Evolutionary conservation across 1,284 basidiomycete species (phyloP).

Genomic region (Cutaneotrichosporon arboriforme): DNA sequence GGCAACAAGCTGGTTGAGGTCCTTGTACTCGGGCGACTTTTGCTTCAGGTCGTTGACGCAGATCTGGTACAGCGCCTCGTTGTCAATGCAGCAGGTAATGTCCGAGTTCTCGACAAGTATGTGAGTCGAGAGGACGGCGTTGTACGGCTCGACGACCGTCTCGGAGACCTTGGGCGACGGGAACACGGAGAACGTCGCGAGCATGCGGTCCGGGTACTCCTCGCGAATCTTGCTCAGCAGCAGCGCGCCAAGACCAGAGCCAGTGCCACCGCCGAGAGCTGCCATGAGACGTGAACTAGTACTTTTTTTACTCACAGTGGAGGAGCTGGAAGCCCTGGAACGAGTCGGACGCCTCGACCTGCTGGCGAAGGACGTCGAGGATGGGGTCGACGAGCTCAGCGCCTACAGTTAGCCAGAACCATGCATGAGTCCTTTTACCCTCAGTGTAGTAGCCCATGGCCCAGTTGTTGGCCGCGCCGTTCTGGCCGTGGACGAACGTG

Average conservation of each 20-base stretch:
- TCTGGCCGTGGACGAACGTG: conserved; percentile 72
- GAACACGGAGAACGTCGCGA: conserved; percentile 85
- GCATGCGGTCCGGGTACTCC: conserved; percentile 90
- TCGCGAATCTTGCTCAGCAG: conserved; percentile 79
- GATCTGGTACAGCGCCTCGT: conserved; percentile 91
- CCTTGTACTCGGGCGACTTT: conserved; percentile 62
- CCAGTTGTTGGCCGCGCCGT: conserved; percentile 55
- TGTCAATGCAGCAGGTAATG: conserved; percentile 76
- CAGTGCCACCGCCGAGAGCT: conserved; percentile 85
- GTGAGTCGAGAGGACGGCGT: conserved; percentile 81
- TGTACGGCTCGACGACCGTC: conserved; percentile 89
- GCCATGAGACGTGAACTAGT: neutral
- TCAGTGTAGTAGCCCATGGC: conserved; percentile 66
- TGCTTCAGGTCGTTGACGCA: conserved; percentile 68
- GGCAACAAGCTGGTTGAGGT: conserved; percentile 67
- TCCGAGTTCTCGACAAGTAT: conserved; percentile 90
- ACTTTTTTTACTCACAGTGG: conserved; percentile 55
- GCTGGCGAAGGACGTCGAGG: conserved; percentile 66
- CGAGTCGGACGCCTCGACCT: conserved; percentile 75
- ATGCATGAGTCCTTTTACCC: too few species aligned
- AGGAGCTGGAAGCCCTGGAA: conserved; percentile 91
- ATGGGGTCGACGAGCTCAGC: conserved; percentile 88
- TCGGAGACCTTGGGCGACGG: conserved; percentile 93
- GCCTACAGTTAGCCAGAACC: conserved; percentile 49
- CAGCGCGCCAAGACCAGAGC: conserved; percentile 76